Evolutionary conservation across 768 basidiomycete species (phyloP).

Genomic region (Cyclocybe aegerita): DNA sequence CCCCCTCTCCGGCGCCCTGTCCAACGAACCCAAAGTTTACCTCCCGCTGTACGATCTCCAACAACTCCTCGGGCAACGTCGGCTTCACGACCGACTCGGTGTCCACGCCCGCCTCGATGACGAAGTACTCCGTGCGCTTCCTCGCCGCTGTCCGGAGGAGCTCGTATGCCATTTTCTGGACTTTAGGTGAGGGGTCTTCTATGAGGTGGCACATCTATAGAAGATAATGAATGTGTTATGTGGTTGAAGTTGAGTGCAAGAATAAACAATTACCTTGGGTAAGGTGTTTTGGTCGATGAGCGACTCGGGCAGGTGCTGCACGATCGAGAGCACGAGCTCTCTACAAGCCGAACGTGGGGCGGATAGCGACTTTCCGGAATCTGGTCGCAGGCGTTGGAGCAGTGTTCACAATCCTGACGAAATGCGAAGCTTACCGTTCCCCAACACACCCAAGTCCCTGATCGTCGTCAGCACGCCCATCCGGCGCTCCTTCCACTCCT

Average conservation of each 20-base stretch:
- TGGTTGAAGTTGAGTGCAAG: conserved; percentile 1
- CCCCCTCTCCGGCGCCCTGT: conserved; percentile 30
- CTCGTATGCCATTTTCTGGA: conserved; percentile 78
- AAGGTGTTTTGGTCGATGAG: conserved; percentile 66
- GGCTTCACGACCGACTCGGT: conserved; percentile 38
- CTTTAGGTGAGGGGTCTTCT: conserved; percentile 55
- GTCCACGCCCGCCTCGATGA: conserved; percentile 85
- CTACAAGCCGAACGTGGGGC: conserved; percentile 65
- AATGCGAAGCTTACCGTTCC: conserved; percentile 43
- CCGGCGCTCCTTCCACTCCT: conserved; percentile 64
- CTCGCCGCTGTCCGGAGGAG: conserved; percentile 69
- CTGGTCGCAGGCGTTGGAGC: conserved; percentile 5
- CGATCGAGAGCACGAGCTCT: conserved; percentile 65
- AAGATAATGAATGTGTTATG: too few relatives aligned
- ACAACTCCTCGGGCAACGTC: conserved; percentile 61
- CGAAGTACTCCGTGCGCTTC: conserved; percentile 78
- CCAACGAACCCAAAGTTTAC: conserved; percentile 38
- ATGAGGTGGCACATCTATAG: conserved; percentile 80
- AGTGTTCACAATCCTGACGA: background rate
- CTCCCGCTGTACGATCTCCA: conserved; percentile 57
- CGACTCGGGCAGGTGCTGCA: conserved; percentile 62
- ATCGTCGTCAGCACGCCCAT: conserved; percentile 54
- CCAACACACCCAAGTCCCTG: conserved; percentile 54
- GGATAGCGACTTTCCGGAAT: conserved; percentile 20
- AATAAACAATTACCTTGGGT: conserved; percentile 43